A percentile compares a stretch with the other conserved stretches of the same genome.
Conservation (phyloP, 2,329 filamentous ascomycete species). For the Trichoderma koningii region DNA sequence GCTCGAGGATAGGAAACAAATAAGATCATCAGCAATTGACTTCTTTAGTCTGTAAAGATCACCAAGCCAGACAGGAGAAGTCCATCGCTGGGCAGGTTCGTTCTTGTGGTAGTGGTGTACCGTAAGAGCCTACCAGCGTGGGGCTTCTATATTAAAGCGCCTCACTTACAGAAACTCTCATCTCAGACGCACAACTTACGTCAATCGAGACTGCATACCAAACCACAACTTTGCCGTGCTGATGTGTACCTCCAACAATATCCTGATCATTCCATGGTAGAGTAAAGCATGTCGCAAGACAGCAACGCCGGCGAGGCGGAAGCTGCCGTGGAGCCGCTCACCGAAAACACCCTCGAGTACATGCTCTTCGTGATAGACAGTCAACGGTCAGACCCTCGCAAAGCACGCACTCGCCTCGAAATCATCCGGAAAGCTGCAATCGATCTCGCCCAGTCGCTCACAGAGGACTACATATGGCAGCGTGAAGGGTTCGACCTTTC, state of each 20-base stretch:
- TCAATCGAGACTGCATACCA: background rate
- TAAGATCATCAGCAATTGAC: no score
- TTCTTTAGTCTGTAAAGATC: no score
- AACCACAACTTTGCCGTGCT: background rate
- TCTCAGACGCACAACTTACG: background rate
- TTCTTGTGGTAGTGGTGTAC: background rate
- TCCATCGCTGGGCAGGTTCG: background rate
- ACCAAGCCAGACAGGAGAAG: no score
- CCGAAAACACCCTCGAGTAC: slow-evolving; percentile 87
- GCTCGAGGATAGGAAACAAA: no score
- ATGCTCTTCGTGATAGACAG: slow-evolving; percentile 70
- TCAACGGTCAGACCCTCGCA: slow-evolving; percentile 52
- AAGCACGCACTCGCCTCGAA: slow-evolving; percentile 67
- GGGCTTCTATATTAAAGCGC: background rate
- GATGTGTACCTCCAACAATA: background rate
- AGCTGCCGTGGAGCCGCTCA: slow-evolving; percentile 45
- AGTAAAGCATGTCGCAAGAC: slow-evolving; percentile 4
- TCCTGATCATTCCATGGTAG: background rate
- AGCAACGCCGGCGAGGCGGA: background rate
- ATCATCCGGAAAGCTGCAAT: slow-evolving; percentile 69
- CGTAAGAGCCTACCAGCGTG: slow-evolving; percentile 6
- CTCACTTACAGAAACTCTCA: background rate
- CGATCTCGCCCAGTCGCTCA: slow-evolving; percentile 61
- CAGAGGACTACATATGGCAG: slow-evolving; percentile 96
- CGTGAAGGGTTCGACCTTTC: slow-evolving; percentile 77